Base-by-base conservation (phyloP, 1,139 yeast genomes). In the Blastobotrys elegans region DNA sequence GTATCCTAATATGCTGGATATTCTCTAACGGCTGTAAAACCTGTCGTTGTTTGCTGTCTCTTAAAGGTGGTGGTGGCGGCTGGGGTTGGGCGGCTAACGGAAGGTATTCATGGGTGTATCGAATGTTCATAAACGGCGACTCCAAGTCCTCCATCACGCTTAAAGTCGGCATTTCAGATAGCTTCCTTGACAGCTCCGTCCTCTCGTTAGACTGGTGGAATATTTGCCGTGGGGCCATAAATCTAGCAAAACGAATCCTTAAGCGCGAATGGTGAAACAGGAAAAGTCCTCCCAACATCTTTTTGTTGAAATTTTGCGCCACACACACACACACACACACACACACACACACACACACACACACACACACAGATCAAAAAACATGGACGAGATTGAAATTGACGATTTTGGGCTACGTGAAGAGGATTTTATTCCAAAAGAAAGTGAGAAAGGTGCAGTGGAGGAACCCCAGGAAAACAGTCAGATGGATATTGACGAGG, bases 71-170 rank as follows among this genome's bases (percentile, higher is more conserved):
- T 18, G 17, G 40, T 2, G 7, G 24, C 29, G 27, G 26, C 17
- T 7, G 31, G 10, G 17, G 33, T 10, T 16, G 8, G 21, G 30
- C 3, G n/a, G 26, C 43, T n/a, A n/a, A n/a, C n/a, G n/a, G n/a
- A 17, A 27, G 40, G 30, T 36, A 17, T 43, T 24, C 20, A 21
- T 34, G 26, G 13, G 36, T 20, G 18, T 27, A 21, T 4, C 24
- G 35, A 7, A 35, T 35, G 36, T 48, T 43, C 50, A 49, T 49
- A 30, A 49, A 49, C 17, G 52, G 52, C 24, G 52, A 49, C 17
- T 47, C 50, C 14, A 47, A 29, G 20, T 34, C 42, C 13, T 40
- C 46, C 13, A 49, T 27, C 6, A 49, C 50, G 35, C 42, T 47
- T 24, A 49, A 29, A 33, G 38, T 22, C 7, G 52, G 52, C 21